Base-by-base conservation (phyloP, 2,329 filamentous ascomycete genomes). In the Ophioceras dolichostomum region DNA sequence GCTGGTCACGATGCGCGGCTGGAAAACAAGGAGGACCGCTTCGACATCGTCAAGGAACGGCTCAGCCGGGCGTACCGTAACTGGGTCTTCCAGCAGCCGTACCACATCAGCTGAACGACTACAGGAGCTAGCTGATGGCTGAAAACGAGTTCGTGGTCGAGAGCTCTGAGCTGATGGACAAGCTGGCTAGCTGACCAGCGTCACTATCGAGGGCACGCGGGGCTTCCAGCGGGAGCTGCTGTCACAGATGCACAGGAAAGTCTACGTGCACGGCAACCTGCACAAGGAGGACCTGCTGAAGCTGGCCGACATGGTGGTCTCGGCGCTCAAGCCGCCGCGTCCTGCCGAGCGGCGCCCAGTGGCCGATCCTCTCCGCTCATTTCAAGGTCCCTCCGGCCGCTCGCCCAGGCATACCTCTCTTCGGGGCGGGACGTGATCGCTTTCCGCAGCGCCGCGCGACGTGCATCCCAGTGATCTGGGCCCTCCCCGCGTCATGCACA, bases 211-310 rank as follows among this genome's bases (percentile, higher is more conserved):
- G 18, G 80, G 85, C 41, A 74, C 95, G 28, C 72, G 78, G 34
- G 62, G 70, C 6, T 94, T 94, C 61, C 82, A 81, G 54, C 82
- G 81, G 31, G 80, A 91, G 49, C 64, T 94, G 33, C 67, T 96
- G 30, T 70, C 76, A 10, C 87, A 96, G 53, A 70, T 89, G 46
- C 83, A 94, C 50, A 80, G 95, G 44, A 89, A 98, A 57, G 71
- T 87, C 3, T 73, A 94, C 39, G 83, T 80, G 0, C 88, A 95
- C 49, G 91, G 91, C 37, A 98, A 98, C 56, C 56, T 98, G 39
- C 87, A 94, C 65, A 93, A 88, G 60, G 86, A 94, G 55, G 91
- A n/a, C n/a, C n/a, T n/a, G n/a, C n/a, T n/a, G 39, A 82, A 80
- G 53, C 71, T 94, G 54, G 89, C 85, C 0, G 77, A 91, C 45